A percentile compares a stretch with the other conserved stretches of the same genome.
These are phyloP conservation scores for Hymenoscyphus occultus DNA, from an alignment of 2,329 filamentous ascomycete species.

Conservation along the genomic window DNA sequence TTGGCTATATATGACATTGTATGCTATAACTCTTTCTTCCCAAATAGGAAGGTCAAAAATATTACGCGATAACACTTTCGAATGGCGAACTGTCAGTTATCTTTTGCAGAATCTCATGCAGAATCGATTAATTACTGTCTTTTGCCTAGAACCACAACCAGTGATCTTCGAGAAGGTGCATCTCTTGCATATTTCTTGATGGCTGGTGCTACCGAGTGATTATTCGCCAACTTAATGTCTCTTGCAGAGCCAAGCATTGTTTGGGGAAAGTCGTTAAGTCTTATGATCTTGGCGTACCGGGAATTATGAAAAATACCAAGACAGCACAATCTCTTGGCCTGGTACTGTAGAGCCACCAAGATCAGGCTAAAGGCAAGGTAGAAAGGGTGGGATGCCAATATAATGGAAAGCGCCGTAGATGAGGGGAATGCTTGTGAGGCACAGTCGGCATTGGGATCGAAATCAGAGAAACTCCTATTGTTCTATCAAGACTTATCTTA, in stretches of 20 bases:
- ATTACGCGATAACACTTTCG: not conserved
- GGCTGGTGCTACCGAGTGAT: not conserved
- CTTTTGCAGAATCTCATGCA: not conserved
- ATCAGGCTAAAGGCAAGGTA: too few species aligned
- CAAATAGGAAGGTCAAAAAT: not conserved
- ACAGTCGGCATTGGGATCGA: too few species aligned
- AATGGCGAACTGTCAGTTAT: not conserved
- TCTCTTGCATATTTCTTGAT: not conserved
- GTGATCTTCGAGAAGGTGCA: not conserved
- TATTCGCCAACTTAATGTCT: not conserved
- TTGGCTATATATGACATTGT: not conserved
- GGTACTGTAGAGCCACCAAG: too few species aligned
- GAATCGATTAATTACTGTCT: not conserved
- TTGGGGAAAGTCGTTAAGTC: not conserved
- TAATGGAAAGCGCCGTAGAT: too few species aligned
- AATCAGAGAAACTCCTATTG: too few species aligned
- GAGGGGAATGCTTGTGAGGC: too few species aligned
- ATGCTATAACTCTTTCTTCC: not conserved
- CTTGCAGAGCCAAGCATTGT: not conserved
- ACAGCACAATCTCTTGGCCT: not conserved
- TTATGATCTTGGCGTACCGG: not conserved
- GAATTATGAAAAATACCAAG: not conserved
- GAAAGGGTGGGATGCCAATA: too few species aligned
- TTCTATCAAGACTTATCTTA: too few species aligned
- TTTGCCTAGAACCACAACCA: constrained; percentile 1